Conservation (phyloP, 768 basidiomycete species). For the Brasilioporus rufonigricans region DNA sequence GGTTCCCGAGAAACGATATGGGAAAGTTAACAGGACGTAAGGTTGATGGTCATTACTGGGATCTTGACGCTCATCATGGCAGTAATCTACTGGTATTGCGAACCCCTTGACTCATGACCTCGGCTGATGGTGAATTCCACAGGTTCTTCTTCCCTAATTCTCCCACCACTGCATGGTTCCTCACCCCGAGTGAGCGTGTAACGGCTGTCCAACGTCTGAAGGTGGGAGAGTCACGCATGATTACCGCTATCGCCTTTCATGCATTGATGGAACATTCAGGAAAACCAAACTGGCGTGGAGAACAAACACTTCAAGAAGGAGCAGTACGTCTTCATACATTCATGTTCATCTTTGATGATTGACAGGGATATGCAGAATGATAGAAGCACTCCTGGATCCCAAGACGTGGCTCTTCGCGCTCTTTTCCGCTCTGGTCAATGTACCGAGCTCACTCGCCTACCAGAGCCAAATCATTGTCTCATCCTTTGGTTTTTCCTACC, state of each 20-base stretch:
- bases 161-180: conserved; percentile 72
- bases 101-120: background rate
- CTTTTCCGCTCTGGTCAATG: conserved; percentile 57
- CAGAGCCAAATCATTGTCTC: conserved; percentile 63
- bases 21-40: conserved; percentile 2
- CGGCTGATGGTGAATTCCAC: background rate
- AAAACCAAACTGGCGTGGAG: conserved; percentile 79
- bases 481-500: conserved; percentile 59
- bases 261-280: conserved; percentile 30
- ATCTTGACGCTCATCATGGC: conserved; percentile 52
- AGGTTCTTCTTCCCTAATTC: conserved; percentile 75
- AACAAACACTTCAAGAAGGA: conserved; percentile 80
- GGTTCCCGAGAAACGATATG: background rate
- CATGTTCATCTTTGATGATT: background rate
- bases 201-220: conserved; percentile 64
- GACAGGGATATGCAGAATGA: conserved; percentile 43
- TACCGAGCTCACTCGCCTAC: conserved; percentile 69
- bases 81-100: conserved; percentile 49
- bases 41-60: conserved; percentile 75
- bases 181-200: conserved; percentile 58
- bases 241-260: background rate
- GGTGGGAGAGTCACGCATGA: conserved; percentile 32
- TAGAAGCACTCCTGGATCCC: conserved; percentile 63
- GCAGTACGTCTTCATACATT: conserved; percentile 49
- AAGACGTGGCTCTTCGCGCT: conserved; percentile 79